phyloP scores from a whole-genome alignment of 192 early-diverging fungal genomes.

The Coemansia sp. region DNA sequence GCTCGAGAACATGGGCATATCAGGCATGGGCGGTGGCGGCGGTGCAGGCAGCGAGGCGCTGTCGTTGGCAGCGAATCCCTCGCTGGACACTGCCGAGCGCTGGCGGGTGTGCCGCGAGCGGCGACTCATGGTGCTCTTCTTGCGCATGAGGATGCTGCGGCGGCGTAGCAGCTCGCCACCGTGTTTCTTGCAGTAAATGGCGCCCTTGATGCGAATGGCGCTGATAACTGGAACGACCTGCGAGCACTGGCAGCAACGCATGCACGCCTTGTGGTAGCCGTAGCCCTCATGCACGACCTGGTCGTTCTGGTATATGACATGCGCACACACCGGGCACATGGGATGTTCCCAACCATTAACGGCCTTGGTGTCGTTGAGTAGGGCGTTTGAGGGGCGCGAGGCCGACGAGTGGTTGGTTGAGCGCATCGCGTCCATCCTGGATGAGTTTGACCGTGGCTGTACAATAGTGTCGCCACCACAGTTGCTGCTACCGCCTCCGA shows the following conservation, averaged over 20 bases:
- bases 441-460: neutral
- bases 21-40: slow-evolving; percentile 35
- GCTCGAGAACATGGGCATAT: slow-evolving; percentile 36
- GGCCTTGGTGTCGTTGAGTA: slow-evolving; percentile 46
- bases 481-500: slow-evolving; percentile 30
- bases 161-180: slow-evolving; percentile 51
- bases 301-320: slow-evolving; percentile 51
- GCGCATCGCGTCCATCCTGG: slow-evolving; percentile 20
- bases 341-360: slow-evolving; percentile 57
- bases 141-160: slow-evolving; percentile 58
- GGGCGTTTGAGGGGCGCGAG: slow-evolving; percentile 43
- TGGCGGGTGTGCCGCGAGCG: slow-evolving; percentile 41
- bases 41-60: slow-evolving; percentile 10
- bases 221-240: slow-evolving; percentile 34
- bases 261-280: slow-evolving; percentile 55
- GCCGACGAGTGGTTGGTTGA: slow-evolving; percentile 24
- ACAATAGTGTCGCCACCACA: neutral
- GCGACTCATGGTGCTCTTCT: slow-evolving; percentile 55
- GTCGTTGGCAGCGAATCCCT: slow-evolving; percentile 12
- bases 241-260: slow-evolving; percentile 53
- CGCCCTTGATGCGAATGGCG: slow-evolving; percentile 52
- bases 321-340: slow-evolving; percentile 46
- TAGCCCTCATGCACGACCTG: slow-evolving; percentile 53
- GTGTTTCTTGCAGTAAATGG: slow-evolving; percentile 56
- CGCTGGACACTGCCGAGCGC: slow-evolving; percentile 28